A percentile compares a stretch with the other conserved stretches of the same genome.
Evolutionary conservation across 2,329 filamentous ascomycete species (phyloP).

Genomic region (Paraphoma chrysanthemicola): DNA sequence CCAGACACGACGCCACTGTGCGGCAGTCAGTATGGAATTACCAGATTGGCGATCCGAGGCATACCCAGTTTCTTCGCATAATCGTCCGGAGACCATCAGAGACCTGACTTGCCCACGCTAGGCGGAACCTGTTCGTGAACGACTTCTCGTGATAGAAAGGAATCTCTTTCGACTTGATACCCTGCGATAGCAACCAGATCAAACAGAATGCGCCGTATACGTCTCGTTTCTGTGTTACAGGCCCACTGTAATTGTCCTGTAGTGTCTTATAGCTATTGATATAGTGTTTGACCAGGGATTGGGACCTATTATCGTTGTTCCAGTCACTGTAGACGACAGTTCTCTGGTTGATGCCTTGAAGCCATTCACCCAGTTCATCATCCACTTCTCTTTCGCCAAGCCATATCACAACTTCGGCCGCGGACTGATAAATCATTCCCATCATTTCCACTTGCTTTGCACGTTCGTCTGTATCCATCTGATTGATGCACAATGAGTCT

Average conservation of each 20-base stretch:
- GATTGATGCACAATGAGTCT: neutral
- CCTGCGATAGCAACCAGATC: neutral
- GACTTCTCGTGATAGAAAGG: neutral
- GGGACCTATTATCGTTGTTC: neutral
- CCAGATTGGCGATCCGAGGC: neutral
- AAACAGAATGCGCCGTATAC: neutral
- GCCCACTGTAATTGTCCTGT: neutral
- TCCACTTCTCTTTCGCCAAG: neutral
- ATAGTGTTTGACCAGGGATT: neutral
- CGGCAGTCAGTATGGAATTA: neutral
- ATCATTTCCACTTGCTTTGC: neutral
- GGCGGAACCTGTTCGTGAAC: neutral
- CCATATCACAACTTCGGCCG: neutral
- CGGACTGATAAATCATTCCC: neutral
- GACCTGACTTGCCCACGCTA: neutral
- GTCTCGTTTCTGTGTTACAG: neutral
- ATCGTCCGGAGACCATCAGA: neutral
- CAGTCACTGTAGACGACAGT: neutral
- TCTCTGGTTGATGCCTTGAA: neutral
- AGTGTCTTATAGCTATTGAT: neutral
- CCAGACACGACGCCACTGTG: conserved; percentile 30
- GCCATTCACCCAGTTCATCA: neutral
- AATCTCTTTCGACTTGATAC: neutral
- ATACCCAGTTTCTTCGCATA: neutral
- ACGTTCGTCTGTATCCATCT: neutral